Conservation (phyloP, 257 asterid species). For the Ilex asprella region DNA sequence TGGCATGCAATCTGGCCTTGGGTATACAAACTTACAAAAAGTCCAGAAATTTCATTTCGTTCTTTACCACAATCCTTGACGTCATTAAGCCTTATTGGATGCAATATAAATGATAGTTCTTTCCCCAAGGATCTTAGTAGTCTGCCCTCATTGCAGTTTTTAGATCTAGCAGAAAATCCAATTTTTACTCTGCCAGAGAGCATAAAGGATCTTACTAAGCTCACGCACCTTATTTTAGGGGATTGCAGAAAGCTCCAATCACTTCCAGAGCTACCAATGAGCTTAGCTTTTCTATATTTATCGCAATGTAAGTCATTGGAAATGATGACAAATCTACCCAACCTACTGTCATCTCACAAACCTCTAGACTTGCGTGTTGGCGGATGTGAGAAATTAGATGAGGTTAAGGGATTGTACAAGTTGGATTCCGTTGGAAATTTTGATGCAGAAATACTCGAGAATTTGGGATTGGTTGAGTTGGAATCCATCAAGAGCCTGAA, state of each 20-base stretch:
- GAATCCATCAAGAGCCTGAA: neutral
- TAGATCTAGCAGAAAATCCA: slow-evolving; percentile 9
- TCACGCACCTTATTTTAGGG: slow-evolving; percentile 5
- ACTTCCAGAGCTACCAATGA: neutral
- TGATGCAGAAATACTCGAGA: neutral
- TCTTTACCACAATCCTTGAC: neutral
- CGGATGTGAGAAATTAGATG: too few relatives aligned
- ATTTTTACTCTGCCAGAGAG: slow-evolving; percentile 7
- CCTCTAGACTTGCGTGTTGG: neutral
- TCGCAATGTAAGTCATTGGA: too few relatives aligned
- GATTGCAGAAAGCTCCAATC: slow-evolving; percentile 15
- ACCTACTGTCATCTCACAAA: neutral
- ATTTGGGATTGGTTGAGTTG: neutral
- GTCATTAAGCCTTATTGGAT: neutral
- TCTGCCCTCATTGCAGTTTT: slow-evolving; percentile 4
- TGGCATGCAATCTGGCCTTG: neutral
- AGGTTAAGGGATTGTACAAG: too few relatives aligned
- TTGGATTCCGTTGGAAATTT: too few relatives aligned
- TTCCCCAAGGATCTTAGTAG: slow-evolving; percentile 10
- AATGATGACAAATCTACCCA: too few relatives aligned
- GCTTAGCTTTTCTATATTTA: too few relatives aligned
- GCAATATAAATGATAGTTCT: slow-evolving; percentile 6
- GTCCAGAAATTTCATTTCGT: neutral
- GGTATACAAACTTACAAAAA: neutral
- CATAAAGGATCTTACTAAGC: slow-evolving; percentile 2